Percentiles rank a stretch among this genome's conserved stretches.
Conservation (phyloP, 2,329 filamentous ascomycete species). For the Alternaria longipes region DNA sequence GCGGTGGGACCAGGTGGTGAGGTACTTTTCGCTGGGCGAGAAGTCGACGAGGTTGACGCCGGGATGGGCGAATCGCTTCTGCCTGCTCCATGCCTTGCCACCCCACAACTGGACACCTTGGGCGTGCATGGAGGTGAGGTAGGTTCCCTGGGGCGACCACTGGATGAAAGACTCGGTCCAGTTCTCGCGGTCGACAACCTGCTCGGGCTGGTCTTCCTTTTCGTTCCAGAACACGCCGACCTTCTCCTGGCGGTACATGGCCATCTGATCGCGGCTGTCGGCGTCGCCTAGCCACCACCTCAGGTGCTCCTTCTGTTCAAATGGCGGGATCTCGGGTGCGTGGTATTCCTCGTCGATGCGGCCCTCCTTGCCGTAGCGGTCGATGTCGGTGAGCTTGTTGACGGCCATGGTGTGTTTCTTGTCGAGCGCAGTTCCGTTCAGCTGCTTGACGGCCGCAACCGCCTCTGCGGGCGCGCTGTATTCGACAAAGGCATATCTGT, state of each 20-base stretch:
- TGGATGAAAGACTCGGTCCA: slow-evolving; percentile 99
- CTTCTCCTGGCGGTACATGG: slow-evolving; percentile 89
- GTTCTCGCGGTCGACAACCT: slow-evolving; percentile 88
- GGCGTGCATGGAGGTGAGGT: slow-evolving; percentile 90
- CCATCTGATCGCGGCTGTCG: slow-evolving; percentile 92
- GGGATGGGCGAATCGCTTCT: slow-evolving; percentile 93
- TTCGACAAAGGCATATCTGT: slow-evolving; percentile 95
- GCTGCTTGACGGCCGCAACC: slow-evolving; percentile 84
- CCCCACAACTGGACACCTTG: slow-evolving; percentile 99
- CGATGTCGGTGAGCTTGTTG: slow-evolving; percentile 98
- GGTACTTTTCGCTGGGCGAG: slow-evolving; percentile 89
- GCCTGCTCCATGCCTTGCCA: slow-evolving; percentile 85
- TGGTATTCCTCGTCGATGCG: slow-evolving; percentile 91
- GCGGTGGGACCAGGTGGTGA: slow-evolving; percentile 95
- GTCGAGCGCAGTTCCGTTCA: slow-evolving; percentile 88
- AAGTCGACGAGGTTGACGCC: slow-evolving; percentile 97
- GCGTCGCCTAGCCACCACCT: slow-evolving; percentile 91
- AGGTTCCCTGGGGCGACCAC: slow-evolving; percentile 96
- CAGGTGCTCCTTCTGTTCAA: slow-evolving; percentile 91
- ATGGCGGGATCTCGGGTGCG: slow-evolving; percentile 81
- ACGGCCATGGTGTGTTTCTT: slow-evolving; percentile 95
- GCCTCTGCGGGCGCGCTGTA: slow-evolving; percentile 92
- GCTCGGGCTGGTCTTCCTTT: slow-evolving; percentile 88
- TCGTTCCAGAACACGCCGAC: slow-evolving; percentile 99
- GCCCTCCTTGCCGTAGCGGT: slow-evolving; percentile 93